phyloP scores from a whole-genome alignment of 805 yeast species.

The Lipomyces lipofer region DNA sequence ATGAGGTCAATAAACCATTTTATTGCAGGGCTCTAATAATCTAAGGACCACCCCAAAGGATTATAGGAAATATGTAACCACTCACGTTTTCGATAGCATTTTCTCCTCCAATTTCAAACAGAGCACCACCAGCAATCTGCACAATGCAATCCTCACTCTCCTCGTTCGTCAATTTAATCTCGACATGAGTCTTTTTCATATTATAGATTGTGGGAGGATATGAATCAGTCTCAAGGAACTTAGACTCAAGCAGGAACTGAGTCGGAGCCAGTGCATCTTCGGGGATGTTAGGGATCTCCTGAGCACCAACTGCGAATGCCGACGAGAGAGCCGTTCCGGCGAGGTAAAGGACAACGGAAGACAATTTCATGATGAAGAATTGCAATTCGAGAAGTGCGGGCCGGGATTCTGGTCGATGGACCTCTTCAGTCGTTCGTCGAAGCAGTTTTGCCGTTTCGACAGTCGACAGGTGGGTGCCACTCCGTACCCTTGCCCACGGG shows the following conservation, averaged over 20 bases:
- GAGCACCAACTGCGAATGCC: slow-evolving; percentile 9
- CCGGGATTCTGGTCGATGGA: not conserved
- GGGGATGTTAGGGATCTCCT: slow-evolving; percentile 8
- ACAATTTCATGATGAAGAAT: slow-evolving; percentile 7
- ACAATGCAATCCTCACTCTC: slow-evolving; percentile 30
- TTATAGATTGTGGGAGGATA: slow-evolving; percentile 32
- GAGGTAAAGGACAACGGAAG: slow-evolving; percentile 7
- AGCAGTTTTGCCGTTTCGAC: no score
- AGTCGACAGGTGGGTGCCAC: no score
- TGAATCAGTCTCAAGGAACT: slow-evolving; percentile 9
- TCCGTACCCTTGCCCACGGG: no score
- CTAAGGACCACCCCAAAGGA: no score
- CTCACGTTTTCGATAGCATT: slow-evolving; percentile 24
- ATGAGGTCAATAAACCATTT: no score
- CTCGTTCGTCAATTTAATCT: slow-evolving; percentile 33
- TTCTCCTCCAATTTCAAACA: slow-evolving; percentile 18
- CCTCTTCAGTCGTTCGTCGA: not conserved
- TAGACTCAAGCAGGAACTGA: slow-evolving; percentile 15
- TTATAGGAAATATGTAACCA: no score
- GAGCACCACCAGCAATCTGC: slow-evolving; percentile 30
- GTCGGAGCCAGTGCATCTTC: no score
- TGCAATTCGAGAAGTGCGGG: not conserved
- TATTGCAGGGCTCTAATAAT: no score
- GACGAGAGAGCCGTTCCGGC: slow-evolving; percentile 13
- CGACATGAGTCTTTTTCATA: slow-evolving; percentile 34